Evolutionary conservation across 495 filamentous ascomycete genomes (phyloP), one percentile per base, ranked within the genome.

Genomic region (Aspergillus cavernicola): DNA sequence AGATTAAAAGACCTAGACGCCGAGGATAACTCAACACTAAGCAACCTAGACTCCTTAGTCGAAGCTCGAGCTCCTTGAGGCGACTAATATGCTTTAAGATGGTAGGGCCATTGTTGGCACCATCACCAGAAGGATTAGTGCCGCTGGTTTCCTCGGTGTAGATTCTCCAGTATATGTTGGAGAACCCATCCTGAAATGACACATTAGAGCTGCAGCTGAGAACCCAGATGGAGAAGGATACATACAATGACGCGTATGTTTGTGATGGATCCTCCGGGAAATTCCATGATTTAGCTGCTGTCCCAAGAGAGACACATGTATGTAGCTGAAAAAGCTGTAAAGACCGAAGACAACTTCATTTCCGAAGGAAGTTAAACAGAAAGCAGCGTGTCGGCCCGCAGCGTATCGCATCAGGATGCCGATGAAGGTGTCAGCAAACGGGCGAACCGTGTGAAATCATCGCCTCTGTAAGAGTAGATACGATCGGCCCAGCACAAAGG

Each of bases 211-310:
- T 40, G 35, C 20, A 45, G 22, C 23, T 5, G 15, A 31, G 15
- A 40, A 39, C 15, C 10, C 24, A 23, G 13, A 35, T 15, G 20
- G 29, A 10, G 32, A 45, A 47, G 19, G 54, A 36, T 16, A 67
- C 74, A 64, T 66, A 77, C 74, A 66, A 76, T 69, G 39, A 69
- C 64, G 66, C 70, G 67, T 53, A 76, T 65, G 57, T 77, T 77
- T 41, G 74, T 77, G 58, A 66, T 70, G 52, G 67, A 70, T 54
- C 66, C 65, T 56, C 70, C 72, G 49, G 73, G 74, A 63, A 75
- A 76, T 56, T 77, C 74, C 74, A 78, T 78, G 56, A 51, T 74
- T 73, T 60, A 67, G 52, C 39, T 55, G 60, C 60, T 59, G 57
- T 62, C 56, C 53, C 36, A 42, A 55, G 40, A 59, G 57, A 65